Percentiles rank a stretch among this genome's conserved stretches.
These are phyloP conservation scores for Arabidopsis suecica DNA, from an alignment of 345 rosid genomes.

Conservation along the genomic window DNA sequence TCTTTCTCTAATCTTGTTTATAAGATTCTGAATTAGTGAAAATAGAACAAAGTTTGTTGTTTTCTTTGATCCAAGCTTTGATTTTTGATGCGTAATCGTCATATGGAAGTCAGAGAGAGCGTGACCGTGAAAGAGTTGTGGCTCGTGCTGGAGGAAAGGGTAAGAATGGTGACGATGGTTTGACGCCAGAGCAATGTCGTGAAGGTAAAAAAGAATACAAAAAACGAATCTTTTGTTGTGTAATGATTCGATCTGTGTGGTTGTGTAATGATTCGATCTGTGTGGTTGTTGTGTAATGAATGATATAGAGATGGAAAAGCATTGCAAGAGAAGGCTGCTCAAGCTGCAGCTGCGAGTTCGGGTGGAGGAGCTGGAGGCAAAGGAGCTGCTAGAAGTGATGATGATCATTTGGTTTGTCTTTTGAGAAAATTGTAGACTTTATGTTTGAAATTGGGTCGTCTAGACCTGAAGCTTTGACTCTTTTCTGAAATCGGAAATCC, in stretches of 20 bases:
- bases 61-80: too few species aligned
- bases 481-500: constrained; percentile 16
- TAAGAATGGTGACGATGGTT: too few species aligned
- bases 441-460: background rate
- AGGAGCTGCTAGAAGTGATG: constrained; percentile 46
- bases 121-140: too few species aligned
- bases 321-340: constrained; percentile 82
- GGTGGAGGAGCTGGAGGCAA: constrained; percentile 50
- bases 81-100: too few species aligned
- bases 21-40: too few species aligned
- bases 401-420: constrained; percentile 2
- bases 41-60: too few species aligned
- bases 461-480: background rate
- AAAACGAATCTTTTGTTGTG: background rate
- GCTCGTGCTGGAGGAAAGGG: too few species aligned
- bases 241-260: too few species aligned
- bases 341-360: constrained; percentile 50
- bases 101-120: too few species aligned
- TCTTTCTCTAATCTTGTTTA: background rate
- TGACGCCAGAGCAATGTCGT: too few species aligned
- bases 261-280: constrained; percentile 2
- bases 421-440: constrained; percentile 4
- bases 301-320: constrained; percentile 78
- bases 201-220: too few species aligned
- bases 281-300: constrained; percentile 11